These are phyloP conservation scores for Aspergillus sp. DNA, from an alignment of 2,329 filamentous ascomycete genomes.

Conservation along the genomic window DNA sequence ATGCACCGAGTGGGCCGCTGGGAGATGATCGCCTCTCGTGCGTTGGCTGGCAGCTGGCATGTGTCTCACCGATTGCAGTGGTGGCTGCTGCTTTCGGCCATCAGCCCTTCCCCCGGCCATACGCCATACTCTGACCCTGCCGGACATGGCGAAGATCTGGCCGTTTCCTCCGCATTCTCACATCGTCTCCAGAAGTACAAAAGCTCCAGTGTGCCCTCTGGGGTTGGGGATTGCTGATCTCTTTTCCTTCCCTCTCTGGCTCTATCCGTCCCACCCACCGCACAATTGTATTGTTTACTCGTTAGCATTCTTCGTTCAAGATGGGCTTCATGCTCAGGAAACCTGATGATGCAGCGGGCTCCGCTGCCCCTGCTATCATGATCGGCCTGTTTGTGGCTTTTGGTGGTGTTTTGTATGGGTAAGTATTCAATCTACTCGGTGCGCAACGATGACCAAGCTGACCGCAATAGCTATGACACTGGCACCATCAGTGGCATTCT, in stretches of 20 bases:
- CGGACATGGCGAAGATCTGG: slow-evolving; percentile 9
- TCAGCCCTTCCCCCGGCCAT: slow-evolving; percentile 1
- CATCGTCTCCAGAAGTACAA: slow-evolving; percentile 3
- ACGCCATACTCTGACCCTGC: not conserved
- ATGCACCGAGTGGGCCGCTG: not conserved
- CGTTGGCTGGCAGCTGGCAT: not conserved
- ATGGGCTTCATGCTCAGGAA: slow-evolving; percentile 49
- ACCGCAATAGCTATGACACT: slow-evolving; percentile 46
- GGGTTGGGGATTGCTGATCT: not conserved
- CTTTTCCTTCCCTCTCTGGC: not conserved
- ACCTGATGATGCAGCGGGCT: slow-evolving; percentile 47
- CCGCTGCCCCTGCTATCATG: slow-evolving; percentile 50
- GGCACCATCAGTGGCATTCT: slow-evolving; percentile 56
- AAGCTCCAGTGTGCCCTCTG: not conserved
- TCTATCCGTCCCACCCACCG: not conserved
- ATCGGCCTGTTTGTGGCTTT: slow-evolving; percentile 61
- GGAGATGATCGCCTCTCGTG: not conserved
- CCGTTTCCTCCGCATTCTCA: slow-evolving; percentile 5
- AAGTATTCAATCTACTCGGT: slow-evolving; percentile 30
- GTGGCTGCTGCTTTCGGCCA: slow-evolving; percentile 10
- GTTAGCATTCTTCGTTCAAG: not conserved
- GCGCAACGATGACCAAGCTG: not conserved
- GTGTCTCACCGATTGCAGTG: slow-evolving; percentile 1
- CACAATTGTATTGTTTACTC: not conserved
- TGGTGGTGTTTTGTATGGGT: slow-evolving; percentile 60